Evolutionary conservation across 495 filamentous ascomycete species (phyloP).

Genomic region (Aspergillus campestris): DNA sequence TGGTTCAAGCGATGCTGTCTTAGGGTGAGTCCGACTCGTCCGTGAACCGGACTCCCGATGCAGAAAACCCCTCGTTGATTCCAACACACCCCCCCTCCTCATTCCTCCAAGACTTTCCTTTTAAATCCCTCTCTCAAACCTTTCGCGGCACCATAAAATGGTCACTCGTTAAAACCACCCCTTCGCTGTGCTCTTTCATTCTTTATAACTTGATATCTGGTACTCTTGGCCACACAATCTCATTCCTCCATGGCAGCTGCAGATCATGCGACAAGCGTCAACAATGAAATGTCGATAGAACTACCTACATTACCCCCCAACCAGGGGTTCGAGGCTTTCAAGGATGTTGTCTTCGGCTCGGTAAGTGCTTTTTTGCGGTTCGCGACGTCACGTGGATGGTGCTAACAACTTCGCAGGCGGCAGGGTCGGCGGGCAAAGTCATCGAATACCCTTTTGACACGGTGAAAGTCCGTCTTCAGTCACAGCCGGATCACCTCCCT

Average conservation of each 20-base stretch:
- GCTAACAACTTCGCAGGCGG: constrained; percentile 43
- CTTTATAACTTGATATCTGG: constrained; percentile 11
- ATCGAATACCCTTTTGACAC: constrained; percentile 99
- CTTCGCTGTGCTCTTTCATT: constrained; percentile 5
- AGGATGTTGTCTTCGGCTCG: constrained; percentile 79
- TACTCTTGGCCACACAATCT: constrained; percentile 1
- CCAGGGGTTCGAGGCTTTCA: constrained; percentile 58
- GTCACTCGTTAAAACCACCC: constrained; percentile 9
- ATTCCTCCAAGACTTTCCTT: constrained; percentile 2
- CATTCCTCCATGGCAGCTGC: constrained; percentile 33
- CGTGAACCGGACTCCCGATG: constrained; percentile 15
- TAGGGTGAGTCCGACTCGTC: constrained; percentile 6
- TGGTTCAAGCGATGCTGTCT: constrained; percentile 11
- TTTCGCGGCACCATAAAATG: constrained; percentile 11
- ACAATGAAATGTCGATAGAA: constrained; percentile 33
- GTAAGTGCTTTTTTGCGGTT: constrained; percentile 40
- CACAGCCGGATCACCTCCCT: constrained; percentile 73
- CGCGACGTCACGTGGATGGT: background rate
- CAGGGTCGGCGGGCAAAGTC: constrained; percentile 86
- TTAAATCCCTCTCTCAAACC: constrained; percentile 15
- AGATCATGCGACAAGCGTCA: constrained; percentile 32
- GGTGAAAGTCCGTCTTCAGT: constrained; percentile 70
- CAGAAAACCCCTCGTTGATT: constrained; percentile 24
- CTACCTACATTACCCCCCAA: constrained; percentile 38
- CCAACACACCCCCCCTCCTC: constrained; percentile 23